Evolutionary conservation across 306 rosid genomes (phyloP), one percentile per base, ranked within the genome.

Genomic region (Gastrolobium villosum): DNA sequence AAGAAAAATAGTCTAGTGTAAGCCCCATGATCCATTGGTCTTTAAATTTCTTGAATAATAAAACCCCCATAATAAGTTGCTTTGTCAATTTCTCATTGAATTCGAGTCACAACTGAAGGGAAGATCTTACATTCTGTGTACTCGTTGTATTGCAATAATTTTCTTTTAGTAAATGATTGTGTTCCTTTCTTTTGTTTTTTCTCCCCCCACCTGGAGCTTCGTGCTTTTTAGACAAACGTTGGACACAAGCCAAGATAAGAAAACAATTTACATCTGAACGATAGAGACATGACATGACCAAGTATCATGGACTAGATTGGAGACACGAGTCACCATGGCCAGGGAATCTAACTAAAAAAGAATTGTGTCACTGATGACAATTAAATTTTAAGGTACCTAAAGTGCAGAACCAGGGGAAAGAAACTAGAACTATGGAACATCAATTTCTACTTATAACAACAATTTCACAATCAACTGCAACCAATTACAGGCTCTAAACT

Each of bases 121-220:
- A 60, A 70, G 63, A 55, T 65, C 39, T 45, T 36, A 46, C 67
- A 10, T 41, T 50, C 39, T n/a, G n/a, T 57, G 32, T 59, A 61
- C 43, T 75, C 14, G 2, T 28, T 50, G 75, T 64, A 41, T 69
- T 56, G 44, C 67, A 11, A 31, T 49, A 50, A 65, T 68, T 59
- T 40, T 49, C 15, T 37, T 4, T 28, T 40, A 50, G 10, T 52
- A 54, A 31, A 13, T 60, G 63, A n/a, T 50, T 13, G 40, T 9
- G 63, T 59, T 69, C 70, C 8, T 37, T 46, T 10, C 36, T 60
- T 55, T 9, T 40, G 31, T 72, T 41, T 43, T 43, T 50, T 14
- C 34, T 60, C 50, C n/a, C n/a, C n/a, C 61, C 2, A 49, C 35
- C 39, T 60, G 20, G 13, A 5, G n/a, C 36, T 61, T 40, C 15